phyloP scores from a whole-genome alignment of 176 grass and related monocot genomes.

The Urochloa ruziziensis region DNA sequence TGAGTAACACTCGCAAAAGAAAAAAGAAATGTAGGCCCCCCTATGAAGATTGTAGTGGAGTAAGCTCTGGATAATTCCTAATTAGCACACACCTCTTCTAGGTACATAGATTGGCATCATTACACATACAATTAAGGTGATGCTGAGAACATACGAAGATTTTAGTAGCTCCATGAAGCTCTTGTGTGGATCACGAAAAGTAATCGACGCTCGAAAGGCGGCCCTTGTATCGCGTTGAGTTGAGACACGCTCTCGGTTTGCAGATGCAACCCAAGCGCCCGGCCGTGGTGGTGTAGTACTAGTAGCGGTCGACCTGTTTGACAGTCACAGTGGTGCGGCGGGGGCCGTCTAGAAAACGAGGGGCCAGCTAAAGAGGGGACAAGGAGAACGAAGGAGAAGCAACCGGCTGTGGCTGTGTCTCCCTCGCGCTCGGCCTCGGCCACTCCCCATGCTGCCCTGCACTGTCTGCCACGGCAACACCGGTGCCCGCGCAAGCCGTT shows the following conservation, averaged over 20 bases:
- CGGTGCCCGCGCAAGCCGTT: background rate
- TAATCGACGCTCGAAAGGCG: background rate
- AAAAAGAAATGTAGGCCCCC: no score
- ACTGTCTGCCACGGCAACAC: background rate
- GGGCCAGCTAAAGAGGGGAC: background rate
- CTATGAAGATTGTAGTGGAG: no score
- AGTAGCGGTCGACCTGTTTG: no score
- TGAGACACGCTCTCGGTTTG: background rate
- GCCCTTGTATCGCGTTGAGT: background rate
- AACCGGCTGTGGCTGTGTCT: background rate
- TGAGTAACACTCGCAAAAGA: no score
- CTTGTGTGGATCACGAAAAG: background rate
- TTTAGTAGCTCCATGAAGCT: background rate
- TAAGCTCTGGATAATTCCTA: no score
- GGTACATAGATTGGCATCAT: background rate
- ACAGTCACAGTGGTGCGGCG: background rate
- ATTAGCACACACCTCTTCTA: background rate
- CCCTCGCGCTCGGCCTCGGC: background rate
- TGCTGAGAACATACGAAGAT: background rate
- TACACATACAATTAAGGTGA: background rate
- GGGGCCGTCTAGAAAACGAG: background rate
- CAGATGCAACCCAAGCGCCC: background rate
- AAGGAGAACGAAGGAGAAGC: no score
- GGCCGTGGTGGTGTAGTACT: no score
- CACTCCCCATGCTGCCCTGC: background rate